Evolutionary conservation across 176 grass and related monocot genomes (phyloP).

Genomic region (Oryza officinalis): DNA sequence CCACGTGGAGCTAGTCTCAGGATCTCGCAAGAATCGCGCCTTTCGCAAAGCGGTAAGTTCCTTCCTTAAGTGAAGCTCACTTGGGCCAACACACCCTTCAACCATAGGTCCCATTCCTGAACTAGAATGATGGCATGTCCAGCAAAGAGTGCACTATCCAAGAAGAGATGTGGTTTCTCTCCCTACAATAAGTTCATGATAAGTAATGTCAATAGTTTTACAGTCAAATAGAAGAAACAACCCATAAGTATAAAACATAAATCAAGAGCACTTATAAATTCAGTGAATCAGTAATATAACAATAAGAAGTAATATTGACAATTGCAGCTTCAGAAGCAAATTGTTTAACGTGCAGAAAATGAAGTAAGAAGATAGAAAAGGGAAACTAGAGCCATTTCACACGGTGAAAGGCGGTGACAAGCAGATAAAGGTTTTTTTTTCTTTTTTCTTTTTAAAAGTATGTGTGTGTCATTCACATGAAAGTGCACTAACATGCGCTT

Average conservation of each 20-base stretch:
- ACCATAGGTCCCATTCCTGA: conserved; percentile 42
- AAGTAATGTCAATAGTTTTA: background rate
- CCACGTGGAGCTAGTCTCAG: conserved; percentile 76
- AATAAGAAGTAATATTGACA: background rate
- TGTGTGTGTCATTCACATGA: background rate
- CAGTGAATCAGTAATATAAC: background rate
- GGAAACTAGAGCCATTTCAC: background rate
- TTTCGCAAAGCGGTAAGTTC: conserved; percentile 62
- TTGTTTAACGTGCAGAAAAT: conserved; percentile 9
- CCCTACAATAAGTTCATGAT: conserved; percentile 6
- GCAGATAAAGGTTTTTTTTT: background rate
- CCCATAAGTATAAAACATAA: background rate
- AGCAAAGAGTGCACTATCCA: background rate
- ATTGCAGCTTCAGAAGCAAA: background rate
- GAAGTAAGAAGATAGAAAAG: background rate
- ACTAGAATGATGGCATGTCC: conserved; percentile 13
- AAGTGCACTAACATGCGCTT: background rate
- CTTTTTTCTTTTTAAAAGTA: too few species aligned
- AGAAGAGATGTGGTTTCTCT: background rate
- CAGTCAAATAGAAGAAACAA: background rate
- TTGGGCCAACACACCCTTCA: conserved; percentile 70
- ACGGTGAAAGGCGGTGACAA: background rate
- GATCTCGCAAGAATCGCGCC: conserved; percentile 61
- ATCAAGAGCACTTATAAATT: background rate
- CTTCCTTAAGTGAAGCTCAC: conserved; percentile 81